A percentile compares a stretch with the other conserved stretches of the same genome.
phyloP scores from a whole-genome alignment of 495 filamentous ascomycete genomes.

The Aspergillus heteromorphus region DNA sequence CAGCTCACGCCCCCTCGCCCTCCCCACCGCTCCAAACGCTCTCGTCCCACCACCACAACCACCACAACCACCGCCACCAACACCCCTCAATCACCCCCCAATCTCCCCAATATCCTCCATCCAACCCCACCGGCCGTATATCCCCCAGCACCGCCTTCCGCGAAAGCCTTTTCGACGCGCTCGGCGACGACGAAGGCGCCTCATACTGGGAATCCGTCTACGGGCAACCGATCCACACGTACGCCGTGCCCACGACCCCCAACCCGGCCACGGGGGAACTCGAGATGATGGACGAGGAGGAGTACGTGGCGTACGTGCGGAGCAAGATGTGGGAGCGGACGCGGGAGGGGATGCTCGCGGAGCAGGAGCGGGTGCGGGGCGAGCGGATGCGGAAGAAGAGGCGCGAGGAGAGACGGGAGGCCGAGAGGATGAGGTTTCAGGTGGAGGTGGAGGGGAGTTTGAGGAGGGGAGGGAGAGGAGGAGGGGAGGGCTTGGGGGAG shows the following conservation, averaged over 20 bases:
- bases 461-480: constrained; percentile 42
- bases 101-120: no score
- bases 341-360: constrained; percentile 56
- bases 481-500: constrained; percentile 43
- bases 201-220: constrained; percentile 93
- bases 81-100: no score
- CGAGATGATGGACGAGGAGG: constrained; percentile 84
- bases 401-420: constrained; percentile 33
- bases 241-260: constrained; percentile 36
- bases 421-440: constrained; percentile 33
- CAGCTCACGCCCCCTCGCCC: constrained; percentile 47
- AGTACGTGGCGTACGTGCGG: constrained; percentile 81
- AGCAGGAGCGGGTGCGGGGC: constrained; percentile 57
- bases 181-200: constrained; percentile 96
- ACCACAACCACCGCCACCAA: not conserved
- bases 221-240: constrained; percentile 81
- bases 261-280: constrained; percentile 53
- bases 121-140: constrained; percentile 18
- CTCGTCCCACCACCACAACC: not conserved
- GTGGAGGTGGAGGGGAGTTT: constrained; percentile 48
- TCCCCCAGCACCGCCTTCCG: constrained; percentile 73
- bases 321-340: constrained; percentile 91
- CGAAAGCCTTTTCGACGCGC: constrained; percentile 96
- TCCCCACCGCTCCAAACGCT: constrained; percentile 70
- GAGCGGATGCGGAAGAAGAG: constrained; percentile 45